These are phyloP conservation scores for Cupressus sempervirens DNA, from an alignment of 75 land plant species.

Conservation along the genomic window DNA sequence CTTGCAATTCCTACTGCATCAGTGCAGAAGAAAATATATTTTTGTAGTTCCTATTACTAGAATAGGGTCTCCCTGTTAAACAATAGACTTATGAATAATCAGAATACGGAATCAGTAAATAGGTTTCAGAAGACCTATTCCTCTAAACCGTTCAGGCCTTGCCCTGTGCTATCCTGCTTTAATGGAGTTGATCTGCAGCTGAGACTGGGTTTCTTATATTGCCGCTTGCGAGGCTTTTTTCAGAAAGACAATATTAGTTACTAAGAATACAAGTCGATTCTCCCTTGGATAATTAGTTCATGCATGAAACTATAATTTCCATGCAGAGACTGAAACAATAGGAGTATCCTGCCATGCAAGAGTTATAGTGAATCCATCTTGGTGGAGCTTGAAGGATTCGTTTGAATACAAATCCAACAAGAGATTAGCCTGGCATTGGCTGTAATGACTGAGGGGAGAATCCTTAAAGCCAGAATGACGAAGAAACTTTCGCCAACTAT, in stretches of 20 bases:
- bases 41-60: not conserved
- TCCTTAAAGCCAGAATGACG: conserved; percentile 19
- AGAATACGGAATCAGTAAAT: not conserved
- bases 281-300: not conserved
- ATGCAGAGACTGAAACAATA: conserved; percentile 23
- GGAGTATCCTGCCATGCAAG: conserved; percentile 31
- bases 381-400: conserved; percentile 26
- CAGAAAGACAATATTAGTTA: not conserved
- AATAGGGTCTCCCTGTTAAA: not conserved
- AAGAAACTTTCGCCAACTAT: conserved; percentile 20
- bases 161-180: not conserved
- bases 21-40: not conserved
- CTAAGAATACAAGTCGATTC: not conserved
- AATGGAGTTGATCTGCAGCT: not conserved
- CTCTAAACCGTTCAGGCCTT: not conserved
- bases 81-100: not conserved
- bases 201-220: not conserved
- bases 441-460: conserved; percentile 16
- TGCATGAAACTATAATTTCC: conserved; percentile 15
- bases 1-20: not conserved
- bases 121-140: not conserved
- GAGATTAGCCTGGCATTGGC: conserved; percentile 16
- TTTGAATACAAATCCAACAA: conserved; percentile 24
- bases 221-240: not conserved
- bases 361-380: conserved; percentile 22